Evolutionary conservation across 116 monocot species (phyloP).

Genomic region (Phalaenopsis hybrid): DNA sequence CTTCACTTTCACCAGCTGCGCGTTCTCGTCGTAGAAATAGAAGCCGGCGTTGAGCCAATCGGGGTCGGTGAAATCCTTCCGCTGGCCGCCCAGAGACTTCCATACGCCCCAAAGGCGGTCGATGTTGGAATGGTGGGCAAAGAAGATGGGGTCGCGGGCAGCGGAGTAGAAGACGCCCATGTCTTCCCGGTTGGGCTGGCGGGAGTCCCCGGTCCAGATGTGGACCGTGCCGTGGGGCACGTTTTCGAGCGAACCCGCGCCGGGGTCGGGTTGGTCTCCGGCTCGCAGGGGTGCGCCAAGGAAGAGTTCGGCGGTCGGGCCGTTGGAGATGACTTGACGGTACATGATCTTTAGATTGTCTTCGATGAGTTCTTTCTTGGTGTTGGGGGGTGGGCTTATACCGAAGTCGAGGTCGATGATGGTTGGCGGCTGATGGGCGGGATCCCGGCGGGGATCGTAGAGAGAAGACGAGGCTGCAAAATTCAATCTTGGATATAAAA

Average conservation of each 20-base stretch:
- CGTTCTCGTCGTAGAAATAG: constrained; percentile 29
- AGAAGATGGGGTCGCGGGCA: constrained; percentile 15
- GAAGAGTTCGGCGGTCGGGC: constrained; percentile 27
- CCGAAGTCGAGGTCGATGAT: constrained; percentile 33
- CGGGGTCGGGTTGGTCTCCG: constrained; percentile 8
- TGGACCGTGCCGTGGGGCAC: constrained; percentile 10
- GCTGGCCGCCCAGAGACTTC: constrained; percentile 5
- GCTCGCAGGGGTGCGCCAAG: constrained; percentile 19
- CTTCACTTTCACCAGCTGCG: constrained; percentile 8
- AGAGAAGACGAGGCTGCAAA: constrained; percentile 15
- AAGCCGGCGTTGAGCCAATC: constrained; percentile 21
- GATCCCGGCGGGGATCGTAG: constrained; percentile 28
- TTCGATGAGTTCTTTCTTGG: constrained; percentile 3
- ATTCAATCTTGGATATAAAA: constrained; percentile 5
- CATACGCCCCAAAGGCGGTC: constrained; percentile 18
- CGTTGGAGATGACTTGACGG: constrained; percentile 35
- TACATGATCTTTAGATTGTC: constrained; percentile 47
- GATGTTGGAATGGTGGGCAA: constrained; percentile 14
- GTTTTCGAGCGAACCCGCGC: constrained; percentile 9
- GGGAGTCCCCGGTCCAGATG: constrained; percentile 11
- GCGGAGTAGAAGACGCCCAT: constrained; percentile 15
- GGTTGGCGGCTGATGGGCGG: constrained; percentile 26
- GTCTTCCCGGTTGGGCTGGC: constrained; percentile 13
- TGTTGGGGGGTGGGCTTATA: constrained; percentile 5
- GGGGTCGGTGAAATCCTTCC: constrained; percentile 9